phyloP scores from a whole-genome alignment of 352 stramenopile species.

The Thalassiosira livingstoniorum region DNA sequence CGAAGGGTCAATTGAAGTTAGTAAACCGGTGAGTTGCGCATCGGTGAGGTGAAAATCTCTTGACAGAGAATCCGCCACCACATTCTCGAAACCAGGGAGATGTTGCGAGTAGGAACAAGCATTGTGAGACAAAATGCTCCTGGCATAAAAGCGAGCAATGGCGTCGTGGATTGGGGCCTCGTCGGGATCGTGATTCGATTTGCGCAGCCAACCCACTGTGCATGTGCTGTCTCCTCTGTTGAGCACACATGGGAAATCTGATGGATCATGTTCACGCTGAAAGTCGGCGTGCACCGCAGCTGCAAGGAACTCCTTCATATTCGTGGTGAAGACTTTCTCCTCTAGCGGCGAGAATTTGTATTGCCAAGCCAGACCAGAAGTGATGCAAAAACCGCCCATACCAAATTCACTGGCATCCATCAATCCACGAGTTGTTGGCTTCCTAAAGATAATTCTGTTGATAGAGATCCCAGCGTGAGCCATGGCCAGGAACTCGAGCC shows the following conservation, averaged over 20 bases:
- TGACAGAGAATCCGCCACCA: neutral
- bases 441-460: conserved; percentile 6
- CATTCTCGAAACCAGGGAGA: too few relatives aligned
- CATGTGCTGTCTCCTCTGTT: too few relatives aligned
- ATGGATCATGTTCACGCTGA: too few relatives aligned
- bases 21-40: neutral
- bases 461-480: conserved; percentile 9
- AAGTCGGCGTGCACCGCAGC: too few relatives aligned
- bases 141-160: neutral
- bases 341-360: too few relatives aligned
- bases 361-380: too few relatives aligned
- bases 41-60: conserved; percentile 12
- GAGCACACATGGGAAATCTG: too few relatives aligned
- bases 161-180: neutral
- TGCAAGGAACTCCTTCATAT: too few relatives aligned
- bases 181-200: conserved; percentile 36
- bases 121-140: neutral
- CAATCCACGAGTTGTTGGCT: neutral
- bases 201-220: too few relatives aligned
- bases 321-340: too few relatives aligned
- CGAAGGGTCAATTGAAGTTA: neutral
- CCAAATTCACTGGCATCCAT: conserved; percentile 4
- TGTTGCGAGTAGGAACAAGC: conserved; percentile 34
- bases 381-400: conserved; percentile 10
- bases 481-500: neutral